These are phyloP conservation scores for Carex pumila DNA, from an alignment of 176 grass and related monocot genomes.

Conservation along the genomic window DNA sequence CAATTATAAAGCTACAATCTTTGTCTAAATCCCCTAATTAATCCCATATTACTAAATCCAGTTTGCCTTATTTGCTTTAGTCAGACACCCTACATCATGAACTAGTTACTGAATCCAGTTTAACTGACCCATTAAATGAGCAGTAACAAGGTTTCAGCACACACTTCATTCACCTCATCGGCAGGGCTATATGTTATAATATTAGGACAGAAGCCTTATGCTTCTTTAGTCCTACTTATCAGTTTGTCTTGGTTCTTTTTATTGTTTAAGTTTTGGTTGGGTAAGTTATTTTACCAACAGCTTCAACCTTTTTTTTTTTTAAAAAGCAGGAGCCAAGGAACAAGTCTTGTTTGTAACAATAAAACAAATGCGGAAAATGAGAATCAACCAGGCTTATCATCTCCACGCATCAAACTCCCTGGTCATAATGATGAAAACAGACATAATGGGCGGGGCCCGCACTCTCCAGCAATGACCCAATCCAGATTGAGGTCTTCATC, in stretches of 20 bases:
- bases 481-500: background rate
- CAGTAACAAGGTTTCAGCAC: no score
- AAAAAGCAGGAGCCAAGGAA: background rate
- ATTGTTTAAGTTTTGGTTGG: background rate
- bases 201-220: no score
- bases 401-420: background rate
- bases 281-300: background rate
- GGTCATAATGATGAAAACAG: background rate
- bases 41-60: no score
- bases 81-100: no score
- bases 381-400: conserved; percentile 1
- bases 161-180: background rate
- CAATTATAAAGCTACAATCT: no score
- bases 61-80: no score
- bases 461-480: background rate
- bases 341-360: background rate
- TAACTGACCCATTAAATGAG: no score
- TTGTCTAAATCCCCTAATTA: no score
- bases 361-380: background rate
- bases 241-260: background rate
- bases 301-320: background rate
- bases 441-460: background rate
- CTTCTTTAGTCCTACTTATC: no score
- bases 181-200: no score
- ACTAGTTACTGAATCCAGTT: no score